A percentile compares a stretch with the other conserved stretches of the same genome.
Evolutionary conservation across 768 basidiomycete genomes (phyloP).

Genomic region (Cyathus striatus): DNA sequence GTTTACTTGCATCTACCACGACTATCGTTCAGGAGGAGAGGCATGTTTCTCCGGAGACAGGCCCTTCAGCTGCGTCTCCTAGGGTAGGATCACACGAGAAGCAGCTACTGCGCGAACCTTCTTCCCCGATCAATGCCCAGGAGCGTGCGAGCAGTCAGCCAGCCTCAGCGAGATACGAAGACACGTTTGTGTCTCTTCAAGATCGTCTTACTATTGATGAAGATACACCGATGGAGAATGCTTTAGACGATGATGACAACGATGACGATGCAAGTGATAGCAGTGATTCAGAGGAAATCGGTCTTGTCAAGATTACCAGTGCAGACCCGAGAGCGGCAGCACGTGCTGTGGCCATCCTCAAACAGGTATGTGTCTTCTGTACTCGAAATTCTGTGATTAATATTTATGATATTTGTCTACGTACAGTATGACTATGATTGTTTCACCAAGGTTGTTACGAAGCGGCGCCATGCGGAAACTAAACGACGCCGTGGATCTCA

Average conservation of each 20-base stretch:
- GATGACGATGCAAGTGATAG: constrained; percentile 25
- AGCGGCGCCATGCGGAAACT: constrained; percentile 21
- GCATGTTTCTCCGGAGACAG: no score
- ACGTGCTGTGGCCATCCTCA: constrained; percentile 88
- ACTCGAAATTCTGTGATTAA: constrained; percentile 1
- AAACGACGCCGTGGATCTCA: constrained; percentile 25
- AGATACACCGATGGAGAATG: neutral
- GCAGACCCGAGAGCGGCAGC: constrained; percentile 85
- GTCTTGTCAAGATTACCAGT: constrained; percentile 81
- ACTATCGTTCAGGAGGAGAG: no score
- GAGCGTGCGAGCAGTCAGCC: no score
- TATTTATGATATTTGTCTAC: no score
- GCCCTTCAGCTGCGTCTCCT: no score
- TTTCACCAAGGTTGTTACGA: constrained; percentile 45
- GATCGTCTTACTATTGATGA: neutral
- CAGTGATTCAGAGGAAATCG: constrained; percentile 37
- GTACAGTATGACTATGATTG: constrained; percentile 84
- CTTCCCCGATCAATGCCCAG: no score
- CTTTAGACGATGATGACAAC: neutral
- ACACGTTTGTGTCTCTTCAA: no score
- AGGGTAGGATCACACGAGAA: no score
- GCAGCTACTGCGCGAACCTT: no score
- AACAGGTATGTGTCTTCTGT: constrained; percentile 53
- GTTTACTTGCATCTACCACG: neutral
- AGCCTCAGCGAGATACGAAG: no score